Conservation (phyloP, 768 basidiomycete genomes). For the Fistulinella prunicolor region DNA sequence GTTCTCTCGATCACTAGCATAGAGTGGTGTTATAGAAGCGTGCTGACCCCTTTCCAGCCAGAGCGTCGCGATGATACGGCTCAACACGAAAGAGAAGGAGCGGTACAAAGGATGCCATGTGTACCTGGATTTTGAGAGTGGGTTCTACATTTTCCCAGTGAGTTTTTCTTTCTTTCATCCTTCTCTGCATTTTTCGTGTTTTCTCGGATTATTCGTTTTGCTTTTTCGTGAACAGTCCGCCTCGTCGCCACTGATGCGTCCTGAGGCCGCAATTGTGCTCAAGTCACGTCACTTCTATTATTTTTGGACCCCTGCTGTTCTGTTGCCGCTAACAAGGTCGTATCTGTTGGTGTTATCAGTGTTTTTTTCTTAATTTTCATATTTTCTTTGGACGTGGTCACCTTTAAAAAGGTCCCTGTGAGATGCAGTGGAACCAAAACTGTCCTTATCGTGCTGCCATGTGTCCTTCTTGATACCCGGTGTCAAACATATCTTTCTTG, state of each 20-base stretch:
- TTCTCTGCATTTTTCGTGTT: neutral
- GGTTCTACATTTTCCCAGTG: conserved; percentile 85
- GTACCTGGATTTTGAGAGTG: conserved; percentile 66
- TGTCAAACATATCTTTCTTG: neutral
- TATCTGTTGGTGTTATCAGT: neutral
- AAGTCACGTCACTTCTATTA: too few species aligned
- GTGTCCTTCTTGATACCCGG: neutral
- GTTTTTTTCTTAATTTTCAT: neutral
- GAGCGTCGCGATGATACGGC: conserved; percentile 70
- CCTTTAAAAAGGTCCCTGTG: neutral
- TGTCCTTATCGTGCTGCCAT: neutral
- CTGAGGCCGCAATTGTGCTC: too few species aligned
- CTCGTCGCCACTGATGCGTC: too few species aligned
- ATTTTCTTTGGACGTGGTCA: neutral
- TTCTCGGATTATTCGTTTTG: neutral
- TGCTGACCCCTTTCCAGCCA: conserved; percentile 49
- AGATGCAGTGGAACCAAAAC: neutral
- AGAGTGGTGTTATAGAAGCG: neutral
- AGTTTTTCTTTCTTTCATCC: conserved; percentile 15
- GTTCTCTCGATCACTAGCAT: neutral
- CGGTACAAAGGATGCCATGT: conserved; percentile 64
- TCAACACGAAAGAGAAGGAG: conserved; percentile 66
- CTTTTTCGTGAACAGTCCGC: neutral
- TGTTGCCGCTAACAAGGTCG: neutral
- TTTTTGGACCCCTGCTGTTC: too few species aligned